These are phyloP conservation scores for Backusella sp. DNA, from an alignment of 192 early-diverging fungal genomes.

Conservation along the genomic window DNA sequence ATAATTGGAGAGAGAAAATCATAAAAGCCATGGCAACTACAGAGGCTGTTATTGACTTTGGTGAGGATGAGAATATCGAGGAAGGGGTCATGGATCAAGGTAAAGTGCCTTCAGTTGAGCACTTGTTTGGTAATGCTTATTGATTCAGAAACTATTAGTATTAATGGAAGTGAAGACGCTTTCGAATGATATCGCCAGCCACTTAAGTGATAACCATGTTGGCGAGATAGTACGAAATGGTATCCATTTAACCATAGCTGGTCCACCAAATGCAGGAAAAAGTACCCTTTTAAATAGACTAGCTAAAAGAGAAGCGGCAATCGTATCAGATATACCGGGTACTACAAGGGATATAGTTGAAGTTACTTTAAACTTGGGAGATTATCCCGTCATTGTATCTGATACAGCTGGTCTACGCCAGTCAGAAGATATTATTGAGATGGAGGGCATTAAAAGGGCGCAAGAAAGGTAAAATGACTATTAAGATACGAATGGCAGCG, in stretches of 20 bases:
- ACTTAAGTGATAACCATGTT: conserved; percentile 60
- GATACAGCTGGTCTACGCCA: conserved; percentile 71
- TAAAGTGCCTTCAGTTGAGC: conserved; percentile 6
- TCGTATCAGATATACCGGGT: conserved; percentile 72
- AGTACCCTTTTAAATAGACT: conserved; percentile 69
- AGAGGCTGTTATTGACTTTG: conserved; percentile 78
- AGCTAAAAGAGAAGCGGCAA: conserved; percentile 70
- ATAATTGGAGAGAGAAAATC: conserved; percentile 58
- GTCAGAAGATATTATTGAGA: conserved; percentile 61
- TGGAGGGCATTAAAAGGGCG: conserved; percentile 66
- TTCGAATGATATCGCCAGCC: conserved; percentile 33
- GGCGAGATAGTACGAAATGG: conserved; percentile 76
- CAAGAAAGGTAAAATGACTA: conserved; percentile 37
- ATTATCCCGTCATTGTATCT: conserved; percentile 72
- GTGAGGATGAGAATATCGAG: conserved; percentile 80
- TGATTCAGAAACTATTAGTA: background rate
- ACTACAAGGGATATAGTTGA: conserved; percentile 80
- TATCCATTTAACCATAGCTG: conserved; percentile 67
- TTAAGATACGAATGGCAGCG: no score
- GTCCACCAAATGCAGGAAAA: conserved; percentile 80
- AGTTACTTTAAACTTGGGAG: conserved; percentile 67
- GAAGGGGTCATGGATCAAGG: conserved; percentile 60
- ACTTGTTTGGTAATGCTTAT: background rate
- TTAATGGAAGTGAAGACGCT: background rate
- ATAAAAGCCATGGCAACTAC: conserved; percentile 58